phyloP scores from a whole-genome alignment of 192 early-diverging fungal genomes.

The Backusella macrospora region DNA sequence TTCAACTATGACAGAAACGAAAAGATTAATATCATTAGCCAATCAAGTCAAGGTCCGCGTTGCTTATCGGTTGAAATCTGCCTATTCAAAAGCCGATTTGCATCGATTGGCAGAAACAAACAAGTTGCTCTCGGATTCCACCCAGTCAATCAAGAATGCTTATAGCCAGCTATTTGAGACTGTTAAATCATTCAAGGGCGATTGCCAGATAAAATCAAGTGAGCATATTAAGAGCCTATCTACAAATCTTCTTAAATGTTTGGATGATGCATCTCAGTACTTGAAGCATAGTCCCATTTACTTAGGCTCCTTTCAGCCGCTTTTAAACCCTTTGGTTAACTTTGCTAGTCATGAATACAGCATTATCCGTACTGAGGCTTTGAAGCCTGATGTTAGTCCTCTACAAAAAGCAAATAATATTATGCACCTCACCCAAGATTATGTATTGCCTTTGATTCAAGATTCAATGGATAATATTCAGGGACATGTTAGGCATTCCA shows the following conservation, averaged over 20 bases:
- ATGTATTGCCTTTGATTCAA: conserved; percentile 52
- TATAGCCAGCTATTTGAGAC: conserved; percentile 12
- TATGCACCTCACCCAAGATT: conserved; percentile 48
- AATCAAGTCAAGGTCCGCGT: conserved; percentile 26
- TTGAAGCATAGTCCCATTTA: conserved; percentile 44
- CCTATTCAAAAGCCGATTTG: conserved; percentile 23
- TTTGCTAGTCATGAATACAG: conserved; percentile 53
- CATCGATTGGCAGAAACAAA: conserved; percentile 31
- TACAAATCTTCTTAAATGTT: conserved; percentile 22
- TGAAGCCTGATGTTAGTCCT: conserved; percentile 45
- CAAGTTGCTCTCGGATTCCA: conserved; percentile 20
- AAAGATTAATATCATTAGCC: conserved; percentile 23
- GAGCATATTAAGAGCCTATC: conserved; percentile 26
- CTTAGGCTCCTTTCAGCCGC: conserved; percentile 46
- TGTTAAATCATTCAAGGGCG: not conserved
- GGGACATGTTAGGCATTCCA: conserved; percentile 30
- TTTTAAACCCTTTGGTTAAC: conserved; percentile 44
- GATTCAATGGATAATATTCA: conserved; percentile 45
- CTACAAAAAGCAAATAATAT: conserved; percentile 57
- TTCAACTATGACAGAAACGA: conserved; percentile 33
- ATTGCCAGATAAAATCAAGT: not conserved
- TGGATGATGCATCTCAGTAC: conserved; percentile 44
- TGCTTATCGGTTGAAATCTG: conserved; percentile 22
- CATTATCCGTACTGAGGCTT: conserved; percentile 45
- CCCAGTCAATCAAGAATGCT: conserved; percentile 5